phyloP scores from a whole-genome alignment of 768 basidiomycete species.

The Hygrophorus russula region DNA sequence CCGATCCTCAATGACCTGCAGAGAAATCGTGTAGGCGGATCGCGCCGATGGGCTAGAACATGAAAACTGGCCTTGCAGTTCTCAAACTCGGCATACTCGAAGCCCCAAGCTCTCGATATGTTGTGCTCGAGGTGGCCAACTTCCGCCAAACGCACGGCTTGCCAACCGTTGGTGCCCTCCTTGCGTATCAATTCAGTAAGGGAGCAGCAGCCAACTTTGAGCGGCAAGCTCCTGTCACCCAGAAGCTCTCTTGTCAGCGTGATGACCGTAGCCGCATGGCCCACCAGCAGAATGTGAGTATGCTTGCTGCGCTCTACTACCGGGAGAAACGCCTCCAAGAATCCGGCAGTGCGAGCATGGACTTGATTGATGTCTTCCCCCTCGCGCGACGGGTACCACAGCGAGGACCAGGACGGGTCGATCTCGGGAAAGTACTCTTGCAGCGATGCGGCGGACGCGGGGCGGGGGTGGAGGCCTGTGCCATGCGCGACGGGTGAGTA shows the following conservation, averaged over 20 bases:
- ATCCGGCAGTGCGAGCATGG: conserved; percentile 46
- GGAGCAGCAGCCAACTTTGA: conserved; percentile 70
- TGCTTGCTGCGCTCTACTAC: conserved; percentile 37
- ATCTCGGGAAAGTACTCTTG: conserved; percentile 45
- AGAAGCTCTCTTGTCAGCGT: conserved; percentile 49
- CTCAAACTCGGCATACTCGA: conserved; percentile 56
- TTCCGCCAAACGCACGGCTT: conserved; percentile 35
- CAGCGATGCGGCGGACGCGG: conserved; percentile 44
- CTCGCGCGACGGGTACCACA: conserved; percentile 61
- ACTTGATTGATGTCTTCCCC: conserved; percentile 59
- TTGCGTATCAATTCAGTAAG: conserved; percentile 43
- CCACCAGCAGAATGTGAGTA: conserved; percentile 47
- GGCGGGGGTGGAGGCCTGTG: conserved; percentile 70
- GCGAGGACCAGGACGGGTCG: conserved; percentile 49
- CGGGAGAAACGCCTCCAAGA: conserved; percentile 39
- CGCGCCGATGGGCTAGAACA: not conserved
- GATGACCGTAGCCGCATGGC: conserved; percentile 69
- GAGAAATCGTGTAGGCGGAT: not conserved
- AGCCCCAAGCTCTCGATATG: conserved; percentile 65
- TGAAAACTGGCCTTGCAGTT: conserved; percentile 43
- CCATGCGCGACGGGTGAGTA: conserved; percentile 58
- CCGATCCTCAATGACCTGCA: conserved; percentile 57
- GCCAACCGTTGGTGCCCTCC: conserved; percentile 30
- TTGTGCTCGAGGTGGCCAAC: conserved; percentile 51
- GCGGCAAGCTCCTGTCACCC: conserved; percentile 36